Evolutionary conservation across 2,329 filamentous ascomycete species (phyloP), one percentile per base, ranked within the genome.

Genomic region (Septoria linicola): DNA sequence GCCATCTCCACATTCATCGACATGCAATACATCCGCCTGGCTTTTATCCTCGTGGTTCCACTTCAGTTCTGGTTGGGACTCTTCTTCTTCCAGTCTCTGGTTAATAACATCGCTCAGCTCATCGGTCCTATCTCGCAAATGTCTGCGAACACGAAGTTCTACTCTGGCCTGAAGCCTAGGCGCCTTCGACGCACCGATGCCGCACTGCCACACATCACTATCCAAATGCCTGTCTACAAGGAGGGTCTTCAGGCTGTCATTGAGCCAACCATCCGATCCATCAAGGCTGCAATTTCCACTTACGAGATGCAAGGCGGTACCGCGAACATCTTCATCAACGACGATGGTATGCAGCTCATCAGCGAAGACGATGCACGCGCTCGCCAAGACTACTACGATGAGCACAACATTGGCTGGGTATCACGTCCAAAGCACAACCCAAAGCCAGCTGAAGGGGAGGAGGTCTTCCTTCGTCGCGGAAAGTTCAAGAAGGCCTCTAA

Each of bases 401-500:
- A 77, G 55, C 69, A 77, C 63, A 72, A 70, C 57, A 76, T 77
- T 53, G 74, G 75, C 7, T 77, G 75, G 74, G 73, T 75, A 8
- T 68, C 75, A 4, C 71, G 75, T 27, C 75, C 74, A 6, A 72
- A 71, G 59, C 73, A 77, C 59, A 77, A 80, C 62, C 69, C 78
- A 17, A 77, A 78, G 58, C 74, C 76, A 25, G 70, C 72, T 2
- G 73, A 80, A 21, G 73, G 73, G 40, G 70, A 75, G 40, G 68
- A 68, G n/a, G 68, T 70, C 2, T 82, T 80, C 59, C 53, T 76
- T 16, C 75, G 81, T 49, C 75, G 75, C 39, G 83, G 83, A 54
- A 85, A 85, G 66, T 87, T 86, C 73, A 87, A 87, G 72, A 87
- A 87, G 69, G 83, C 83, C 2, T 85, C 82, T 23, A 87, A 87